These are phyloP conservation scores for Fragilaria crotonensis DNA, from an alignment of 108 stramenopile genomes.

Conservation along the genomic window DNA sequence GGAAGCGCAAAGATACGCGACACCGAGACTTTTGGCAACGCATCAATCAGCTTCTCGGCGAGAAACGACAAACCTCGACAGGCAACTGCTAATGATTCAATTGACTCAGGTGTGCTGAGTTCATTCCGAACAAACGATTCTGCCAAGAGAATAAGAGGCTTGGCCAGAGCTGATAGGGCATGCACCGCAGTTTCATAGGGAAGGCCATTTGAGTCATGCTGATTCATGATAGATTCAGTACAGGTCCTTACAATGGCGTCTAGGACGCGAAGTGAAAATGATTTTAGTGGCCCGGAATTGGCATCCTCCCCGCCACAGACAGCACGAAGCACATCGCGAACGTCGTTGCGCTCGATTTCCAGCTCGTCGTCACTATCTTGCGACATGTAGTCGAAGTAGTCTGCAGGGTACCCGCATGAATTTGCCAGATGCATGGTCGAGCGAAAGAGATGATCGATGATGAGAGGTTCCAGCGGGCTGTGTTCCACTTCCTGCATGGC, in stretches of 20 bases:
- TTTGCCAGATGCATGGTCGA: constrained; percentile 48
- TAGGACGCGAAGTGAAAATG: constrained; percentile 26
- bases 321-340: constrained; percentile 69
- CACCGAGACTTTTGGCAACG: neutral
- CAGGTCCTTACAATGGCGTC: constrained; percentile 20
- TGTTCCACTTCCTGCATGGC: constrained; percentile 17
- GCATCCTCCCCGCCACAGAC: constrained; percentile 20
- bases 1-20: constrained; percentile 13
- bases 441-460: constrained; percentile 30
- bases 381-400: constrained; percentile 55
- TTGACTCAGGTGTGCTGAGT: neutral
- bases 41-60: neutral
- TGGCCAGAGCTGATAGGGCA: constrained; percentile 64
- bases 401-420: constrained; percentile 56
- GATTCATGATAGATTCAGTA: neutral
- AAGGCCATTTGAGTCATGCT: neutral
- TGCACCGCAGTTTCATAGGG: constrained; percentile 39
- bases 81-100: neutral
- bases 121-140: constrained; percentile 3
- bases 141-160: constrained; percentile 47
- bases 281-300: constrained; percentile 1
- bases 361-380: constrained; percentile 64
- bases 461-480: constrained; percentile 11
- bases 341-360: constrained; percentile 78
- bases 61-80: neutral